Evolutionary conservation across 371 early-diverging fungal genomes (phyloP), one percentile per base, ranked within the genome.

Genomic region (Coemansia sp.): DNA sequence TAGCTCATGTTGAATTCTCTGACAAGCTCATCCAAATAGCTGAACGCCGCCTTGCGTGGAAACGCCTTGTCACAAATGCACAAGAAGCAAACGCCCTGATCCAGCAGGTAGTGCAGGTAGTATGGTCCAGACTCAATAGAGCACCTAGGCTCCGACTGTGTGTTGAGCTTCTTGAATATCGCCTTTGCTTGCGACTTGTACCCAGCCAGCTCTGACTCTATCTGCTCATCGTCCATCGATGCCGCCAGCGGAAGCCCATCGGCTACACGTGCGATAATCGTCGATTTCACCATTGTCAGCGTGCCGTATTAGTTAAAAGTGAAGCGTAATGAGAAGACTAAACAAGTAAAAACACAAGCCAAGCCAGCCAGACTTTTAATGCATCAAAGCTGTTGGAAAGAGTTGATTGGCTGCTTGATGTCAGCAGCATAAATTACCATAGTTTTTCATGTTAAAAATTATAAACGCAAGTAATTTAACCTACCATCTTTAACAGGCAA

Each of bases 201-300:
- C 68, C 94, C 95, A 48, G 91, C 84, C 61, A 98, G 86, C 68
- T 94, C 92, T 31, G 84, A 84, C 74, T 91, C 90, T 40, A 86
- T 95, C 90, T 95, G 93, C 55, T 95, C 95, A 79, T 98, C 97
- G 82, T 97, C 98, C 87, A 97, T 93, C 48, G 94, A 93, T 13
- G 96, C 97, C 39, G 98, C 97, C 66, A 98, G 84, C 2, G 95
- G 96, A 61, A 97, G 86, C 2, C 95, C 97, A 85, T 98, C 98
- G 10, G 89, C 85, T 31, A 97, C 87, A 68, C 98, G 88, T 45
- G 94, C 94, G 70, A 98, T 95, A 72, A 95, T 90, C 31, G 95
- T 95, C 10, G 95, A 90, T 69, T 90, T 88, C 54, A 98, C 95
- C 98, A 95, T 95, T n/a, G 4, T 50, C n/a, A 14, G n/a, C 21